phyloP scores from a whole-genome alignment of 192 early-diverging fungal species.

The Neocallimastix lanati region DNA sequence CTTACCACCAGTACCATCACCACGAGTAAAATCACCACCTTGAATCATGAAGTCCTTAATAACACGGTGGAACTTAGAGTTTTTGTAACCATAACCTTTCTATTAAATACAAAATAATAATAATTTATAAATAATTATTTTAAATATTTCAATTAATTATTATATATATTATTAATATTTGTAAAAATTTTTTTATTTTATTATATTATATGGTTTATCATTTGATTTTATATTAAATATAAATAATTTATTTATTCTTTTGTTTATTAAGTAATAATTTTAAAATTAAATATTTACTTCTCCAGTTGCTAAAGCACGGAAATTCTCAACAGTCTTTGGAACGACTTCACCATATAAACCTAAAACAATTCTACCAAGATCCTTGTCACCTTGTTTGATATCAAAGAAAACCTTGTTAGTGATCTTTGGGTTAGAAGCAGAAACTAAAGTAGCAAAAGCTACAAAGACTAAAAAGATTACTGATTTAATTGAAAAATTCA shows the following conservation, averaged over 20 bases:
- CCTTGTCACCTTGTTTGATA: conserved; percentile 55
- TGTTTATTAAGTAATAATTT: neutral
- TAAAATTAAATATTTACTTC: neutral
- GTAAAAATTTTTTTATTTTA: too few relatives aligned
- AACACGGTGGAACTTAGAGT: conserved; percentile 38
- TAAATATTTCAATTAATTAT: too few relatives aligned
- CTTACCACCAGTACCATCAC: conserved; percentile 45
- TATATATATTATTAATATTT: too few relatives aligned
- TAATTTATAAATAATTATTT: too few relatives aligned
- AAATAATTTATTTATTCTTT: conserved; percentile 2
- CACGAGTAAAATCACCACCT: neutral
- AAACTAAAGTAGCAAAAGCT: conserved; percentile 9
- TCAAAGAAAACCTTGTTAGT: conserved; percentile 70
- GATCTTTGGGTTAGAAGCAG: conserved; percentile 21
- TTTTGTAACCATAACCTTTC: conserved; percentile 9
- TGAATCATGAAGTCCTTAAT: conserved; percentile 7
- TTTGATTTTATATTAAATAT: too few relatives aligned
- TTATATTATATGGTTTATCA: too few relatives aligned
- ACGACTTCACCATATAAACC: conserved; percentile 25
- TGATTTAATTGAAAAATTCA: neutral
- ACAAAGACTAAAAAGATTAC: conserved; percentile 10
- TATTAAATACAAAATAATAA: too few relatives aligned
- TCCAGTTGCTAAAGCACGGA: neutral
- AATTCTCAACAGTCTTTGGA: neutral
- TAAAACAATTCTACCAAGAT: conserved; percentile 31